A percentile compares a stretch with the other conserved stretches of the same genome.
Conservation (phyloP, 768 basidiomycete species). For the Peribolospora baueri region DNA sequence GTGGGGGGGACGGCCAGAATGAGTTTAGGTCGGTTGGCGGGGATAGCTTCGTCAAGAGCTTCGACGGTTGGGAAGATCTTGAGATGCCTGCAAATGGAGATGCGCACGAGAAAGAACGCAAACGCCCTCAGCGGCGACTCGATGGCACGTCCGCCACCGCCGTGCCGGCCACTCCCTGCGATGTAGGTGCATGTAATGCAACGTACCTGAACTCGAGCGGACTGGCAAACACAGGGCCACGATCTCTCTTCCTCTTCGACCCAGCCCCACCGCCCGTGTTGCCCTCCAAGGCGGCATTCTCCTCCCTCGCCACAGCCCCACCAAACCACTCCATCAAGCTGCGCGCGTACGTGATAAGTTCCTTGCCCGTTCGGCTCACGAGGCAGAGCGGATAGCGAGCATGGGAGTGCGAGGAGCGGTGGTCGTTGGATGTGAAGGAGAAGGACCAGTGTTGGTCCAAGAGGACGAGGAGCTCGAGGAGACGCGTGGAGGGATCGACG, state of each 20-base stretch:
- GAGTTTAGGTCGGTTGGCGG: slow-evolving; percentile 69
- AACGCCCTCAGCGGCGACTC: no score
- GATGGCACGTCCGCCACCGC: no score
- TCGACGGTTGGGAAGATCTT: slow-evolving; percentile 72
- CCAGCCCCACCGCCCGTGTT: slow-evolving; percentile 6
- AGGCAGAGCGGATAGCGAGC: slow-evolving; percentile 51
- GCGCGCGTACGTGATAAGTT: slow-evolving; percentile 78
- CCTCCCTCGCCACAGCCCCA: slow-evolving; percentile 49
- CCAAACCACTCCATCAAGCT: slow-evolving; percentile 99
- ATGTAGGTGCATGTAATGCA: no score
- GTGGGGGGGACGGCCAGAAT: slow-evolving; percentile 82
- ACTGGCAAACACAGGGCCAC: slow-evolving; percentile 19
- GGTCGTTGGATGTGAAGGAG: slow-evolving; percentile 19
- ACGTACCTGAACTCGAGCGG: slow-evolving; percentile 55
- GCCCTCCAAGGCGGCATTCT: slow-evolving; percentile 15
- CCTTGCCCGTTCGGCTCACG: slow-evolving; percentile 66
- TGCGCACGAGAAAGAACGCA: background rate
- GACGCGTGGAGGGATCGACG: slow-evolving; percentile 77
- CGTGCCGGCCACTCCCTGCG: no score
- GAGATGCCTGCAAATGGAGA: slow-evolving; percentile 36
- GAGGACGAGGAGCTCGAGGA: slow-evolving; percentile 81
- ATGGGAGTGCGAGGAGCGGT: slow-evolving; percentile 3
- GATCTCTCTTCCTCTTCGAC: slow-evolving; percentile 31
- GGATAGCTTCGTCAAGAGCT: slow-evolving; percentile 53
- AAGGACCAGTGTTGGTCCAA: slow-evolving; percentile 96